Evolutionary conservation across 2,329 filamentous ascomycete genomes (phyloP), one percentile per base, ranked within the genome.

Genomic region (Graphiopsis chlorocephala): DNA sequence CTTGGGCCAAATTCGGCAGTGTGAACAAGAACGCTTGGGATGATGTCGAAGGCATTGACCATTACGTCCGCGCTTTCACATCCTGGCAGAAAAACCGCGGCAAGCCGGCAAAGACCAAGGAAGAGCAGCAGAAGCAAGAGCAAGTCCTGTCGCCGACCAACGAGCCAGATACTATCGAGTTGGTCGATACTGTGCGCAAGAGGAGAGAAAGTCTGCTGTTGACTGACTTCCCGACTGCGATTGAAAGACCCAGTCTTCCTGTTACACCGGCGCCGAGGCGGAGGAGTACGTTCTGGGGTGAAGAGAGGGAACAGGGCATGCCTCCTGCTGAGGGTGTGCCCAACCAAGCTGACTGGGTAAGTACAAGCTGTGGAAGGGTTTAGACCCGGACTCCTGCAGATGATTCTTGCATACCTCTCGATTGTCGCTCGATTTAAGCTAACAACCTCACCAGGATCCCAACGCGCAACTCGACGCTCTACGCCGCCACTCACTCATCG

Each of bases 281-380:
- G 68, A 84, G 90, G 71, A 82, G 85, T 35, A 88, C 81, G 59
- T 90, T 90, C 76, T 92, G 88, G 89, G 87, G 85, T 60, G 81
- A 81, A 28, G 85, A 86, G 65, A 82, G 82, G 59, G 81, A 81
- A 42, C 78, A 81, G 68, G 84, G 83, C 68, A 82, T 97, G 70
- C 92, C 92, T 67, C 82, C 82, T 69, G 93, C 93, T 58, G 86
- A 91, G 75, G 93, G 92, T 60, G 93, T 97, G 68, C 93, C 93
- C 67, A 84, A 87, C 77, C 93, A 97, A 84, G 85, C 87, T 75
- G 92, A 97, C 78, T 97, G 94, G 94, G 93, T 97, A 92, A 90
- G 92, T 53, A 53, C 26, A 79, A 70, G 69, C 67, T 75, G 69
- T 69, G 71, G 68, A 67, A 76, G 82, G 25, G 17, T 4, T 3